These are phyloP conservation scores for Priceomyces medius DNA, from an alignment of 805 yeast genomes.

Conservation along the genomic window DNA sequence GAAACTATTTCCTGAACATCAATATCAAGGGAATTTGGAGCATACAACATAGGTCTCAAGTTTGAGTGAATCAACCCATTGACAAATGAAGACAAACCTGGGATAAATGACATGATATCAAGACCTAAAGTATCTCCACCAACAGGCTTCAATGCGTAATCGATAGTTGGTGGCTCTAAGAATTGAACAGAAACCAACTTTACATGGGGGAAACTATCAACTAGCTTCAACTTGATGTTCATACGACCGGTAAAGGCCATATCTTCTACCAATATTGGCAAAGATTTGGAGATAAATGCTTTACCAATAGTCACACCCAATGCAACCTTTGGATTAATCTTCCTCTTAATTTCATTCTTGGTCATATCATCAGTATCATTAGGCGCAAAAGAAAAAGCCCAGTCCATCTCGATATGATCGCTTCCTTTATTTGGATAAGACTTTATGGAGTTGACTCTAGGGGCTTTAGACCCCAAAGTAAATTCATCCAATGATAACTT, in stretches of 20 bases:
- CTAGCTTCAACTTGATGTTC: conserved; percentile 59
- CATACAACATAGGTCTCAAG: conserved; percentile 75
- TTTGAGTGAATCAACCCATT: conserved; percentile 66
- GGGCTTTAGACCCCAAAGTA: conserved; percentile 79
- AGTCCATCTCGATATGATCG: conserved; percentile 75
- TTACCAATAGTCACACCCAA: conserved; percentile 80
- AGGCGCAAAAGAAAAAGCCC: conserved; percentile 80
- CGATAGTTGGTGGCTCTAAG: conserved; percentile 76
- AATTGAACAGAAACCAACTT: conserved; percentile 68
- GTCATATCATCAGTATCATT: conserved; percentile 85
- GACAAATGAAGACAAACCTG: conserved; percentile 74
- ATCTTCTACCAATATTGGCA: conserved; percentile 79
- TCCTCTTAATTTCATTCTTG: conserved; percentile 64
- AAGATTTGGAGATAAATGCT: conserved; percentile 69
- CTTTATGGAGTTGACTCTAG: conserved; percentile 67
- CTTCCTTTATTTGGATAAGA: conserved; percentile 70
- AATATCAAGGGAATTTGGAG: conserved; percentile 76
- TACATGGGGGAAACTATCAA: conserved; percentile 74
- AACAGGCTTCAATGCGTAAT: conserved; percentile 78
- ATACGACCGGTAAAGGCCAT: conserved; percentile 74
- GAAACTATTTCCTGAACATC: conserved; percentile 73
- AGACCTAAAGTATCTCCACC: conserved; percentile 88
- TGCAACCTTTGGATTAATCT: conserved; percentile 77
- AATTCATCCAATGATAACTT: conserved; percentile 71
- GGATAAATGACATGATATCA: conserved; percentile 80